Base-by-base conservation (phyloP, 2,329 filamentous ascomycete genomes). In the Trichoderma guizhouense region DNA sequence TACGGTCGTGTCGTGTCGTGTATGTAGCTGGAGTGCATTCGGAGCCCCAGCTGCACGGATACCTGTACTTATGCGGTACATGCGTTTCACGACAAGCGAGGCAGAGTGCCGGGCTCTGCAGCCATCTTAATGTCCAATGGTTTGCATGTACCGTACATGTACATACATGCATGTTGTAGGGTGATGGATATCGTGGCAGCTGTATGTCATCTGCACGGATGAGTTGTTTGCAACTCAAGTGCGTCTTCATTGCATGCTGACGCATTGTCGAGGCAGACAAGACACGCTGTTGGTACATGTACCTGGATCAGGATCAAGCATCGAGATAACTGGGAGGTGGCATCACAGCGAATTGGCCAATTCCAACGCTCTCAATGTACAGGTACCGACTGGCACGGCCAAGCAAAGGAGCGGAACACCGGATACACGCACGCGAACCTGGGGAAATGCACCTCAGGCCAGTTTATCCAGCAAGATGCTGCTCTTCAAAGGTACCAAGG, bases 171-270 rank as follows among this genome's bases (percentile, higher is more conserved):
- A 21, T 32, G 64, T 43, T 60, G 55, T 26, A 30, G 18, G 15
- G 39, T 43, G 8, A 51, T 57, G 30, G 26, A 51, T 47, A 47
- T 24, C n/a, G 62, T 66, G 51, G 63, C 8, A 66, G 30, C 43
- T 65, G 36, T 69, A 36, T 62, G 55, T 61, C 67, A 69, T 69
- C 67, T 69, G 67, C 67, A 69, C 24, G 67, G 43, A 61, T 69
- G 67, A 69, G 67, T 69, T 69, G 67, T 69, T 67, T 67, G 51
- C 64, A 28, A 24, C 32, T 60, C 28, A 60, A 67, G 64, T 57
- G 64, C 64, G 26, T 47, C 51, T 68, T 68, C 26, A 12, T 30
- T 47, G 65, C 65, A 68, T 68, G 65, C 34, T 60, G 53, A 68
- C 34, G 65, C 51, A 58, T 60, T 39, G 65, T 28, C 65, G n/a